Conservation (phyloP, 345 rosid genomes). For the Salix exigua region DNA sequence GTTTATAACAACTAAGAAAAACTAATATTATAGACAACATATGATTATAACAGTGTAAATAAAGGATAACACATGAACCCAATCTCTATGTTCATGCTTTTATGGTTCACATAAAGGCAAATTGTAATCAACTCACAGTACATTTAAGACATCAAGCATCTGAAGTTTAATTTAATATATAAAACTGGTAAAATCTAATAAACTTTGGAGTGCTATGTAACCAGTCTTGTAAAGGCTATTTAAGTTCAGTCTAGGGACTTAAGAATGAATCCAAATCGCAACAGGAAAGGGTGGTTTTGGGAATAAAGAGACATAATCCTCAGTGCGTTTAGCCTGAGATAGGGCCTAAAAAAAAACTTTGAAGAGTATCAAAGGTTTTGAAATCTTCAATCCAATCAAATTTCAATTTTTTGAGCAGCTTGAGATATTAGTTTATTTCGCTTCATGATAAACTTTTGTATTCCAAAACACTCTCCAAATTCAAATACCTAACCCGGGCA, state of each 20-base stretch:
- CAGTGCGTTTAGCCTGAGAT: not conserved
- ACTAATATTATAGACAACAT: not conserved
- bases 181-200: not conserved
- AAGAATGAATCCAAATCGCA: not conserved
- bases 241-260: not conserved
- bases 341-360: not conserved
- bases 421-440: not conserved
- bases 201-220: not conserved
- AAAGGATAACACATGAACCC: no score
- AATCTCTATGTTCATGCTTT: not conserved
- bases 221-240: not conserved
- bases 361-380: not conserved
- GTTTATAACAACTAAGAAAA: not conserved
- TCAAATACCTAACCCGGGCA: not conserved
- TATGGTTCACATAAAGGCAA: not conserved
- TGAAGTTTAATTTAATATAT: not conserved
- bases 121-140: not conserved
- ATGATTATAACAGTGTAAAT: not conserved
- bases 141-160: not conserved
- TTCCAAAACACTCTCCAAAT: not conserved
- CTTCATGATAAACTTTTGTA: not conserved
- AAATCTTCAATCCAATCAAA: not conserved
- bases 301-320: not conserved
- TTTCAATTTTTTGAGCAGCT: not conserved
- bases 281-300: not conserved